phyloP scores from a whole-genome alignment of 768 basidiomycete genomes.

The Hygrophoropsis aurantiaca region DNA sequence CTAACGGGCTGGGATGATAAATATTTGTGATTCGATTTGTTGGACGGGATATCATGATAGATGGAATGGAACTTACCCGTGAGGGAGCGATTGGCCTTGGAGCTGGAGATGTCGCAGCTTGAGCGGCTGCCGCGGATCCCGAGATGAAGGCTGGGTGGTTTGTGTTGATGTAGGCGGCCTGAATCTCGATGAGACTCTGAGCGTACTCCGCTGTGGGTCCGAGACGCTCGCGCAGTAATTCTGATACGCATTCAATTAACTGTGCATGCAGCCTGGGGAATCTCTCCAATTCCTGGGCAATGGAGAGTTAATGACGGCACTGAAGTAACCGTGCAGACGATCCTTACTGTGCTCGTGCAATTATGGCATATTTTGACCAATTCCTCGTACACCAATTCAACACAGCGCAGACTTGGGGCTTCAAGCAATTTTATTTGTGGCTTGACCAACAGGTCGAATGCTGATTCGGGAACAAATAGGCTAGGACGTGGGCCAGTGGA shows the following conservation, averaged over 20 bases:
- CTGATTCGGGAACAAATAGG: constrained; percentile 94
- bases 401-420: constrained; percentile 91
- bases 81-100: constrained; percentile 46
- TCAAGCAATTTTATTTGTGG: constrained; percentile 97
- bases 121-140: constrained; percentile 66
- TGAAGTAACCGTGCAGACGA: not conserved
- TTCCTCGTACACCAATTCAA: constrained; percentile 98
- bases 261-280: constrained; percentile 94
- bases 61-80: constrained; percentile 45
- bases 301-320: not conserved
- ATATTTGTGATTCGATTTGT: constrained; percentile 13
- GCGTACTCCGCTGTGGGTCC: constrained; percentile 98
- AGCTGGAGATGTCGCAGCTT: constrained; percentile 41
- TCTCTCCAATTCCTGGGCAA: constrained; percentile 81
- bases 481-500: constrained; percentile 97
- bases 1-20: constrained; percentile 54
- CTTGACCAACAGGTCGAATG: constrained; percentile 95
- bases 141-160: constrained; percentile 95
- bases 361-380: constrained; percentile 99
- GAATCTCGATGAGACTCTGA: constrained; percentile 92
- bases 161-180: constrained; percentile 99
- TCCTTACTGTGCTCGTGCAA: constrained; percentile 81
- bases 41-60: constrained; percentile 11
- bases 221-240: constrained; percentile 89
- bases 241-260: constrained; percentile 95